Percentiles rank a stretch among this genome's conserved stretches.
These are phyloP conservation scores for Fulvia fulva DNA, from an alignment of 2,329 filamentous ascomycete species.

Conservation along the genomic window DNA sequence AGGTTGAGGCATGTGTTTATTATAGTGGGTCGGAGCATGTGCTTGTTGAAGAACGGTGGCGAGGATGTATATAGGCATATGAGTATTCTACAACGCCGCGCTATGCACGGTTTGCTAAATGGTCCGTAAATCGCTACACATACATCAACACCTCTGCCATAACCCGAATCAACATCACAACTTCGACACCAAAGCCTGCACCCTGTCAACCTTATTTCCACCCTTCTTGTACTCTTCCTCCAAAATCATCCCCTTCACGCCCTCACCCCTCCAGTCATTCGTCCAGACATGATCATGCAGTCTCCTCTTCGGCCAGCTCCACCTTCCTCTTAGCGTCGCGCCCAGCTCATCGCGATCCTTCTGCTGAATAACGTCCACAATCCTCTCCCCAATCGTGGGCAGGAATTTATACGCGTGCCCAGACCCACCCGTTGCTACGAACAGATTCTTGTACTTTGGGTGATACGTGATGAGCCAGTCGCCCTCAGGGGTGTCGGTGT, in stretches of 20 bases:
- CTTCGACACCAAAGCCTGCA: constrained; percentile 1
- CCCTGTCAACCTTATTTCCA: not conserved
- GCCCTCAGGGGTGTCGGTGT: constrained; percentile 54
- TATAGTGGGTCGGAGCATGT: too few relatives aligned
- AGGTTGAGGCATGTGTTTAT: too few relatives aligned
- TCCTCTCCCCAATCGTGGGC: constrained; percentile 54
- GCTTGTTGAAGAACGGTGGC: too few relatives aligned
- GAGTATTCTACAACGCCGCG: not conserved
- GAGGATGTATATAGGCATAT: too few relatives aligned
- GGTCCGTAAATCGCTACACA: not conserved
- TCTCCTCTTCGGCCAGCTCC: constrained; percentile 48
- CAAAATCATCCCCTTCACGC: constrained; percentile 34
- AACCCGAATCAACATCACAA: not conserved
- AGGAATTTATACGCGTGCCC: constrained; percentile 62
- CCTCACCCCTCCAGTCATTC: constrained; percentile 37
- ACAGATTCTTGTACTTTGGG: constrained; percentile 48
- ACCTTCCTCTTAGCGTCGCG: constrained; percentile 58
- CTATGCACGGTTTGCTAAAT: not conserved
- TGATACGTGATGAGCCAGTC: constrained; percentile 54
- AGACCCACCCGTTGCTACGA: constrained; percentile 58
- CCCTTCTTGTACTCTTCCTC: constrained; percentile 33
- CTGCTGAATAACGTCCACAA: constrained; percentile 51
- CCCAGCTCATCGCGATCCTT: constrained; percentile 34
- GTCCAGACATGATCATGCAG: constrained; percentile 35
- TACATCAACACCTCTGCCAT: not conserved